phyloP scores from a whole-genome alignment of 2,329 filamentous ascomycete species.

The Phoma sp. region DNA sequence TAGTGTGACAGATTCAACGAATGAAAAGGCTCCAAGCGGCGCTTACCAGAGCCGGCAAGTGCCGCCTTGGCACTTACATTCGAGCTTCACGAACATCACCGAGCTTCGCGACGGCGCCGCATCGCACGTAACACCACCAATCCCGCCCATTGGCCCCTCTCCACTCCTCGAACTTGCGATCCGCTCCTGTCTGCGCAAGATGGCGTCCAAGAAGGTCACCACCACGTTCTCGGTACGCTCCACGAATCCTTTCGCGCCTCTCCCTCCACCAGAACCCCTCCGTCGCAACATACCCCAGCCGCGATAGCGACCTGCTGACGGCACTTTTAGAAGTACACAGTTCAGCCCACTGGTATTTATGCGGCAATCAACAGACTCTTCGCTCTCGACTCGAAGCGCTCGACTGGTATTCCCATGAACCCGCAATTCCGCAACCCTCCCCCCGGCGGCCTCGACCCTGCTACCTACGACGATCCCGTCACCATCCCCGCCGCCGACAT shows the following conservation, averaged over 20 bases:
- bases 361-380: slow-evolving; percentile 78
- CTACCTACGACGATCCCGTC: slow-evolving; percentile 79
- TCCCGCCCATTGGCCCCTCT: slow-evolving; percentile 32
- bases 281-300: background rate
- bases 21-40: slow-evolving; percentile 15
- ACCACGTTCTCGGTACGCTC: slow-evolving; percentile 39
- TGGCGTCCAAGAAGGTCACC: slow-evolving; percentile 42
- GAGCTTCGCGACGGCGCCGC: slow-evolving; percentile 28
- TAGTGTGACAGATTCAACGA: slow-evolving; percentile 3
- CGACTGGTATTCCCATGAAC: slow-evolving; percentile 91
- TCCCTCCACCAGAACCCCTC: slow-evolving; percentile 16
- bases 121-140: slow-evolving; percentile 24
- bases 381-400: slow-evolving; percentile 84
- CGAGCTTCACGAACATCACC: slow-evolving; percentile 35
- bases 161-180: slow-evolving; percentile 21
- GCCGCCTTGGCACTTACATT: slow-evolving; percentile 28
- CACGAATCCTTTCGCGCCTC: slow-evolving; percentile 7
- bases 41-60: slow-evolving; percentile 25
- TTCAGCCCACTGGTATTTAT: slow-evolving; percentile 90
- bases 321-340: slow-evolving; percentile 82
- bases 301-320: slow-evolving; percentile 1
- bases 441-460: slow-evolving; percentile 74
- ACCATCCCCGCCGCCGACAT: slow-evolving; percentile 85
- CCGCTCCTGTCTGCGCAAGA: slow-evolving; percentile 27
- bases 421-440: slow-evolving; percentile 88